Evolutionary conservation across 768 basidiomycete species (phyloP).

Genomic region (Leccinum fibrillosum): DNA sequence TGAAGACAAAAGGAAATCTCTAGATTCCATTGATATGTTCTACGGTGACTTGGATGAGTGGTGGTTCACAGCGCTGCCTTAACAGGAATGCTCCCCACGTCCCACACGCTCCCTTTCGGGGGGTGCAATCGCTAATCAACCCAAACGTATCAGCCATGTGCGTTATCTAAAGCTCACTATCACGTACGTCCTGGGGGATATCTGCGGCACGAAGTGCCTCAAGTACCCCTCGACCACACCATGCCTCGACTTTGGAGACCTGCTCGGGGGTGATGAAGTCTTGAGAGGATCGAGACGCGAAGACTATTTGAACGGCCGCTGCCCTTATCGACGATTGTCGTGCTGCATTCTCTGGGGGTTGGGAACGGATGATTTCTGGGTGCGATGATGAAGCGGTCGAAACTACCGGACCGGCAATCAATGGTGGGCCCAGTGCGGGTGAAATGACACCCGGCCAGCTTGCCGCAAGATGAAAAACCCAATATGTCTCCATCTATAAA

Average conservation of each 20-base stretch:
- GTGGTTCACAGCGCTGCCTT: constrained; percentile 11
- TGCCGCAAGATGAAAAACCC: constrained; percentile 73
- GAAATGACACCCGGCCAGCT: constrained; percentile 50
- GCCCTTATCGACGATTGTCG: constrained; percentile 51
- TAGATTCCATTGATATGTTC: background rate
- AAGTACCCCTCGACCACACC: constrained; percentile 59
- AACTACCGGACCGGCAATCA: constrained; percentile 42
- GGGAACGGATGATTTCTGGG: constrained; percentile 3
- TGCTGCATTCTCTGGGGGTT: background rate
- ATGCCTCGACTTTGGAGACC: constrained; percentile 57
- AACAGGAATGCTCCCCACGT: constrained; percentile 10
- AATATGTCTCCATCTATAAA: constrained; percentile 80
- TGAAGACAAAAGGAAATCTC: constrained; percentile 1
- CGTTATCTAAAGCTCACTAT: background rate
- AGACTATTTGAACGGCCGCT: constrained; percentile 80
- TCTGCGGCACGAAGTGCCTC: constrained; percentile 49
- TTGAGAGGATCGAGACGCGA: constrained; percentile 67
- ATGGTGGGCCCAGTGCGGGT: constrained; percentile 35
- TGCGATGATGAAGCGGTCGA: constrained; percentile 22
- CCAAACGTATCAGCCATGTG: constrained; percentile 11
- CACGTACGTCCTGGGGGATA: constrained; percentile 49
- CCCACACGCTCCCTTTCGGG: constrained; percentile 58
- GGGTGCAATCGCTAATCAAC: constrained; percentile 48
- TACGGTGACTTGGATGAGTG: background rate
- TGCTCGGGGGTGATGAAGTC: constrained; percentile 73